These are phyloP conservation scores for Candida incommunis DNA, from an alignment of 805 yeast genomes.

Conservation along the genomic window DNA sequence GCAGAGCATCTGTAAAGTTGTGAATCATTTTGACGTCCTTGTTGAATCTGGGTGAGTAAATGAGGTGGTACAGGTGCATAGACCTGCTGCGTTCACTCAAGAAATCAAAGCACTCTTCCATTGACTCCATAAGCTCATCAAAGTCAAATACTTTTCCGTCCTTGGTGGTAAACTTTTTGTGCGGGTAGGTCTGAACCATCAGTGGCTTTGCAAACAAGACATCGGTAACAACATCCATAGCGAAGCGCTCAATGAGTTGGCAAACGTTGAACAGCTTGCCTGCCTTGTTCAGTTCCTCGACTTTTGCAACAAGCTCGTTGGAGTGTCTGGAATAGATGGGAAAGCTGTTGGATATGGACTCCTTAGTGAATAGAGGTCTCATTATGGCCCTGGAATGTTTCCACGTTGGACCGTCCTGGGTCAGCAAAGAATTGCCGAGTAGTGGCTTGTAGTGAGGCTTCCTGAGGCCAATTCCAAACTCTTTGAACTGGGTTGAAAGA, in stretches of 20 bases:
- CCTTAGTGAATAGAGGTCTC: slow-evolving; percentile 17
- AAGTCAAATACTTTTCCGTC: not conserved
- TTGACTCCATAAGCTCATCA: not conserved
- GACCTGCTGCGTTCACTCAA: not conserved
- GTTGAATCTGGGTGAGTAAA: not conserved
- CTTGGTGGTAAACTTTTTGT: not conserved
- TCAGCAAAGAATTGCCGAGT: slow-evolving; percentile 22
- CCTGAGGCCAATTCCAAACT: slow-evolving; percentile 17
- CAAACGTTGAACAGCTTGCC: not conserved
- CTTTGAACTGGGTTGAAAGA: slow-evolving; percentile 19
- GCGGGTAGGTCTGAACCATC: not conserved
- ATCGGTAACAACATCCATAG: slow-evolving; percentile 11
- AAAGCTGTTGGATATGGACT: not conserved
- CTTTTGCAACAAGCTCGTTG: not conserved
- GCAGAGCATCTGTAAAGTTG: not conserved
- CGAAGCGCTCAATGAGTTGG: not conserved
- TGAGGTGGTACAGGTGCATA: not conserved
- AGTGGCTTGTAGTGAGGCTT: slow-evolving; percentile 14
- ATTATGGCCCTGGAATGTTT: slow-evolving; percentile 19
- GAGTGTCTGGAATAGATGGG: not conserved
- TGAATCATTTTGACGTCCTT: not conserved
- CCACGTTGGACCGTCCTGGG: slow-evolving; percentile 21
- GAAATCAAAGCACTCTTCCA: not conserved
- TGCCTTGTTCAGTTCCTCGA: not conserved
- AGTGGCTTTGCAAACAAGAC: slow-evolving; percentile 14